Evolutionary conservation across 441 rosid species (phyloP).

Genomic region (Mallotus japonicus): DNA sequence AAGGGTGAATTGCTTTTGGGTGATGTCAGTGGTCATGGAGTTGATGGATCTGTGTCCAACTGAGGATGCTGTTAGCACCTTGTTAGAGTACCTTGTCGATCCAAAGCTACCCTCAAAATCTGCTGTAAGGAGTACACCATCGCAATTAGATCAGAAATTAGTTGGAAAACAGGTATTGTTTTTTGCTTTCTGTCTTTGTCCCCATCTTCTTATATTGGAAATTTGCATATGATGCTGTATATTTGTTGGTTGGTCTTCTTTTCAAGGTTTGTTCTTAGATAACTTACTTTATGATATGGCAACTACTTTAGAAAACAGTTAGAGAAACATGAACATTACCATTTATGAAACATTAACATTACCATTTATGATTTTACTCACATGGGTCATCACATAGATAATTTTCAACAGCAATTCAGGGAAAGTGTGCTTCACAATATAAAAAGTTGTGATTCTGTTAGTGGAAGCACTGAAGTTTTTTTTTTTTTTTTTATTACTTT

Average conservation of each 20-base stretch:
- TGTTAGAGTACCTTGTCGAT: slow-evolving; percentile 65
- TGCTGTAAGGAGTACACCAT: slow-evolving; percentile 36
- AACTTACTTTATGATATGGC: not conserved
- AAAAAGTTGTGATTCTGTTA: not conserved
- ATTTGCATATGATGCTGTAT: not conserved
- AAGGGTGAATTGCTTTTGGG: slow-evolving; percentile 8
- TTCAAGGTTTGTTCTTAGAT: not conserved
- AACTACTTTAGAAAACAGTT: not conserved
- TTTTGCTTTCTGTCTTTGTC: slow-evolving; percentile 6
- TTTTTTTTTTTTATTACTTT: too few relatives aligned
- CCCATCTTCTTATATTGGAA: not conserved
- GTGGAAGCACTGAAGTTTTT: not conserved
- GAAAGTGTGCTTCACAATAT: not conserved
- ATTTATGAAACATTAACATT: not conserved
- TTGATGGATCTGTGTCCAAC: slow-evolving; percentile 45
- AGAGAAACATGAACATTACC: slow-evolving; percentile 1
- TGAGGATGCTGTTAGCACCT: slow-evolving; percentile 61
- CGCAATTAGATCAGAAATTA: slow-evolving; percentile 38
- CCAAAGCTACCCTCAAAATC: slow-evolving; percentile 59
- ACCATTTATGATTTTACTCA: not conserved
- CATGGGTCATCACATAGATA: not conserved
- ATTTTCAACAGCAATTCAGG: not conserved
- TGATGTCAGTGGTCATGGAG: slow-evolving; percentile 28
- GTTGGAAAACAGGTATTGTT: slow-evolving; percentile 76
- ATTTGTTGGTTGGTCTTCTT: not conserved